Base-by-base conservation (phyloP, 257 asterid species). In the Parsonsia alboflavescens region DNA sequence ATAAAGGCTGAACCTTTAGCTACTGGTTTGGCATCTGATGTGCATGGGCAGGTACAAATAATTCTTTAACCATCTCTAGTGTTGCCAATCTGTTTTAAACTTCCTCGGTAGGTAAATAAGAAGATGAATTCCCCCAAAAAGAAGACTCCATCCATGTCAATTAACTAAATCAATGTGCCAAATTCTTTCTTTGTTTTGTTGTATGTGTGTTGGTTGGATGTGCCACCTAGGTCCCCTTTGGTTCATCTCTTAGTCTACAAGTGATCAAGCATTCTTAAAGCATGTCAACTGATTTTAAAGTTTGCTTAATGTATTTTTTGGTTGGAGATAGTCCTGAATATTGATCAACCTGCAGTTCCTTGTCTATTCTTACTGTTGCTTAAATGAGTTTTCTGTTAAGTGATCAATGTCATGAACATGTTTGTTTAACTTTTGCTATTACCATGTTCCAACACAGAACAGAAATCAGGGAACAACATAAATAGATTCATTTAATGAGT, bases 21-120 rank as follows among this genome's bases (percentile, higher is more conserved):
- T 33, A 92, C 99, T 77, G 99, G 98, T 80, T 85, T 92, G 50
- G 99, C 99, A 52, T 78, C 85, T 41, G 98, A 92, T 21, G 94
- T 95, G 68, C 99, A 95, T 84, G 99, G 99, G 69, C 99, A 92
- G 98, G 98, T 91, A 82, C 52, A 42, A 28, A 15, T 15, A 3
- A 17, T 58, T 71, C 17, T 72, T 62, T 17, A 59, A 17, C n/a
- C n/a, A 48, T 68, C 33, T 36, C 49, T 50, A 52, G 44, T 24
- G 22, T 59, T 45, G 1, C 45, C 33, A 22, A 17, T 10, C 1
- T 73, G 63, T 45, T 39, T 73, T 4, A 50, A 50, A 50, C 19
- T 50, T 21, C 56, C 5, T 50, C 16, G 3, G 21, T 13, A 50
- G 56, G 21, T 13, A 15, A 16, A 50, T 15, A 50, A 19, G 56